A percentile compares a stretch with the other conserved stretches of the same genome.
These are phyloP conservation scores for Pelargonium fulgidum DNA, from an alignment of 441 rosid genomes.

Conservation along the genomic window DNA sequence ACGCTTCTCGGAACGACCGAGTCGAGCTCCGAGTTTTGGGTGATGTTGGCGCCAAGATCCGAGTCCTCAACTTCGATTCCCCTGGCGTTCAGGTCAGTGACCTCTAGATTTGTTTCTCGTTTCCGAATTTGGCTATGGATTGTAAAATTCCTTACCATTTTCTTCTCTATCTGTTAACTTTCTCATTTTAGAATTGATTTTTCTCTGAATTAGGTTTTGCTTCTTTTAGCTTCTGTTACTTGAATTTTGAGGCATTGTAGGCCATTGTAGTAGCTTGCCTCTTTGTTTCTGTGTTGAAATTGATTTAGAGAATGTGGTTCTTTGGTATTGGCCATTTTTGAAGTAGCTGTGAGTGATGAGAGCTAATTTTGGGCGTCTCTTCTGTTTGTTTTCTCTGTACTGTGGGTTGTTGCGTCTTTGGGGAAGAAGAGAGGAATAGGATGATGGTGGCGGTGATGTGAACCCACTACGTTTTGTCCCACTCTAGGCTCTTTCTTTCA, in stretches of 20 bases:
- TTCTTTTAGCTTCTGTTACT: too few species aligned
- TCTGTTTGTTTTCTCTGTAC: neutral
- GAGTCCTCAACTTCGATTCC: conserved; percentile 74
- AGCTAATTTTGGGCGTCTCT: neutral
- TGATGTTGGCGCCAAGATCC: conserved; percentile 89
- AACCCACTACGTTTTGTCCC: conserved; percentile 24
- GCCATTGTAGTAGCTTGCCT: too few species aligned
- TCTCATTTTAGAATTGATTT: too few species aligned
- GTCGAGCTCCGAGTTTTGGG: conserved; percentile 78
- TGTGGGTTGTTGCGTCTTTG: too few species aligned
- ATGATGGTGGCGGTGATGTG: neutral
- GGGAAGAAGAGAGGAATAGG: too few species aligned
- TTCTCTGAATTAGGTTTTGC: too few species aligned
- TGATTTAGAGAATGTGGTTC: neutral
- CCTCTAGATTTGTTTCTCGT: too few species aligned
- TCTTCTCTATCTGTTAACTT: too few species aligned
- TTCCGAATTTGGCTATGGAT: too few species aligned
- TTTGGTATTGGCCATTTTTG: neutral
- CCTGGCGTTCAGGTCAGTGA: conserved; percentile 80
- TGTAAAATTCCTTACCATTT: too few species aligned
- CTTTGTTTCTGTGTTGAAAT: neutral
- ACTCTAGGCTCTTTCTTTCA: conserved; percentile 19
- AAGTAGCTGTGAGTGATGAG: neutral
- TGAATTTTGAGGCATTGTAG: too few species aligned
- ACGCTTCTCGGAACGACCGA: conserved; percentile 77